Percentiles rank a stretch among this genome's conserved stretches.
Conservation (phyloP, 78 protist species). For the Tieghemostelium lacteum region DNA sequence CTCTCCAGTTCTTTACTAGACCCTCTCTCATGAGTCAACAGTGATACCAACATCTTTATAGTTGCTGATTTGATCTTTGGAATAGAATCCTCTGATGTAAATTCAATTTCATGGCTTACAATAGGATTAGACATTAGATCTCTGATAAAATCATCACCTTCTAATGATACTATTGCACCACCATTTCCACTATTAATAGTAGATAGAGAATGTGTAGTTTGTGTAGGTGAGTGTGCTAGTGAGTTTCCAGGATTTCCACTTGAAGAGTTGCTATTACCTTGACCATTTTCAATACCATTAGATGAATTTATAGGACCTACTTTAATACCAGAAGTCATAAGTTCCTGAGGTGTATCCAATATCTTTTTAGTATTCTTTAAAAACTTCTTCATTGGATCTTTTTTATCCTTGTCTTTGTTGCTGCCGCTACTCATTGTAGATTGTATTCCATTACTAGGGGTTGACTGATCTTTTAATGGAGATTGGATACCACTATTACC, state of each 20-base stretch:
- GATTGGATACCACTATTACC: not conserved
- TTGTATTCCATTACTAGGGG: too few species aligned
- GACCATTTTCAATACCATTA: not conserved
- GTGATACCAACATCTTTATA: constrained; percentile 36
- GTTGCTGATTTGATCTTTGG: constrained; percentile 63
- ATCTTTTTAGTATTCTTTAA: not conserved
- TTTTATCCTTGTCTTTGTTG: not conserved
- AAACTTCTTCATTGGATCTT: not conserved
- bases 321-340: not conserved
- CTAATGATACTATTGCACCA: constrained; percentile 5
- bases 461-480: not conserved
- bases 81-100: constrained; percentile 63
- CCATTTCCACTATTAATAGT: constrained; percentile 6
- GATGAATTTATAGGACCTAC: too few species aligned
- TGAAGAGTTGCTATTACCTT: not conserved
- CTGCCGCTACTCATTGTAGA: too few species aligned
- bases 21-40: constrained; percentile 64
- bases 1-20: constrained; percentile 43
- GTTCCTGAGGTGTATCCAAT: not conserved
- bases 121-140: constrained; percentile 62
- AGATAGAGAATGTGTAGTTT: not conserved
- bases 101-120: constrained; percentile 44
- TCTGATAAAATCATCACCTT: constrained; percentile 72
- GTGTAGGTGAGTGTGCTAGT: not conserved
- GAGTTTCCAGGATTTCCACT: not conserved